A percentile compares a stretch with the other conserved stretches of the same genome.
Conservation (phyloP, 2,329 filamentous ascomycete species). For the Verticillium albo-atrum region DNA sequence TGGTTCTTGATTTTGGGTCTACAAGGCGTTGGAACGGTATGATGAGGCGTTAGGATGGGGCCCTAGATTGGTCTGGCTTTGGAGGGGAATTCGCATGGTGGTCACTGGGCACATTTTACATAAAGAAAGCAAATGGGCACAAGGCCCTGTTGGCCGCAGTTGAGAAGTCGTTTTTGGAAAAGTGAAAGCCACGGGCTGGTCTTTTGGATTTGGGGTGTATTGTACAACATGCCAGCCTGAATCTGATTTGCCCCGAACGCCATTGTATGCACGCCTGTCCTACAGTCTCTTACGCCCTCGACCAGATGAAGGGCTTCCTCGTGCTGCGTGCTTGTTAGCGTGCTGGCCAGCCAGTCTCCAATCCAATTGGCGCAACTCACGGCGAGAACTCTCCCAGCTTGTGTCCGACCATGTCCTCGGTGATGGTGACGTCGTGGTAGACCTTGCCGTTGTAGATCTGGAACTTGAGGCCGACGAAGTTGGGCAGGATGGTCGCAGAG, state of each 20-base stretch:
- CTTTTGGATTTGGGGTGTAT: not conserved
- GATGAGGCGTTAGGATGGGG: slow-evolving; percentile 9
- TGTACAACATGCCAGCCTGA: not conserved
- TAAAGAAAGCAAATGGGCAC: not conserved
- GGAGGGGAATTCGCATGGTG: not conserved
- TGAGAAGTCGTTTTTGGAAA: not conserved
- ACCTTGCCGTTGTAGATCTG: slow-evolving; percentile 89
- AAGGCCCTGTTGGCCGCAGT: not conserved
- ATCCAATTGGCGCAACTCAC: slow-evolving; percentile 50
- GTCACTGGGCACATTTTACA: not conserved
- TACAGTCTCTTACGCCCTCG: slow-evolving; percentile 5
- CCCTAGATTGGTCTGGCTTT: not conserved
- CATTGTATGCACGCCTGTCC: not conserved
- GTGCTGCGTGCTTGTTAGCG: slow-evolving; percentile 33
- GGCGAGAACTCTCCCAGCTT: slow-evolving; percentile 89
- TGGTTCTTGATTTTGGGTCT: slow-evolving; percentile 1
- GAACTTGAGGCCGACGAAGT: slow-evolving; percentile 86
- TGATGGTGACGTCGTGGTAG: slow-evolving; percentile 78
- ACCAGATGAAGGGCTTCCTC: slow-evolving; percentile 54
- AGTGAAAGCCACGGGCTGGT: not conserved
- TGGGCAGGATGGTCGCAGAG: slow-evolving; percentile 83
- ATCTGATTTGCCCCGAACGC: not conserved
- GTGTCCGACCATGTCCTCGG: slow-evolving; percentile 94
- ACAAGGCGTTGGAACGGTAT: slow-evolving; percentile 5
- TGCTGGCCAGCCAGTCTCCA: not conserved